phyloP scores from a whole-genome alignment of 2,329 filamentous ascomycete genomes.

The Neofusicoccum umdonicola region DNA sequence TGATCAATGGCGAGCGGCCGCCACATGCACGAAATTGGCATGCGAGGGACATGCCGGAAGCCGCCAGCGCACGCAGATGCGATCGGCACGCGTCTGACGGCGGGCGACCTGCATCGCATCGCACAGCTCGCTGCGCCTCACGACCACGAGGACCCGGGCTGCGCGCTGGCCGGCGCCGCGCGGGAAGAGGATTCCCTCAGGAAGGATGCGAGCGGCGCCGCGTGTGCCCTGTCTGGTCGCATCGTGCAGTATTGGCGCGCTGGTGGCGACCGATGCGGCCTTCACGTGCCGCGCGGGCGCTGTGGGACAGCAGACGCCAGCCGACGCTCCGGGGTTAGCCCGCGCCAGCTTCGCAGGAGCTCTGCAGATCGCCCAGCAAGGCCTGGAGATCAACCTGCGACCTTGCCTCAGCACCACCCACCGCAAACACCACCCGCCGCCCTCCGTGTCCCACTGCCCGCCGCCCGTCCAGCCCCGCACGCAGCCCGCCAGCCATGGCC shows the following conservation, averaged over 20 bases:
- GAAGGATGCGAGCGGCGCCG: not conserved
- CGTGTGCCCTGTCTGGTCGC: not conserved
- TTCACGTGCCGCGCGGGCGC: not conserved
- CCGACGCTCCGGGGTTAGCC: not conserved
- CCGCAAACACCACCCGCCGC: not conserved
- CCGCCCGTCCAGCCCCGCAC: not conserved
- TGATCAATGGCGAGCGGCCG: not conserved
- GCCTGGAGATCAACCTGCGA: not conserved
- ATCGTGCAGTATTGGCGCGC: not conserved
- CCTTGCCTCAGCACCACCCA: not conserved
- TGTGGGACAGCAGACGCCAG: not conserved
- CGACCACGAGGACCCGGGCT: too few relatives aligned
- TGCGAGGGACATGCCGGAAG: constrained; percentile 11
- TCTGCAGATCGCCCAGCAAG: not conserved
- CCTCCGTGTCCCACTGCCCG: not conserved
- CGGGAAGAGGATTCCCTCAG: not conserved
- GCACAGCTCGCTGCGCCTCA: not conserved
- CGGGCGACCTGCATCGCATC: not conserved
- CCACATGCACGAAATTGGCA: not conserved
- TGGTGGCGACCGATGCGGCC: not conserved
- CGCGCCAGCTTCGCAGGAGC: not conserved
- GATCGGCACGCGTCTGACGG: not conserved
- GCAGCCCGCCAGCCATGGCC: not conserved
- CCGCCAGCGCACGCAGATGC: not conserved
- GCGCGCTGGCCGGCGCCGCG: not conserved